A percentile compares a stretch with the other conserved stretches of the same genome.
These are phyloP conservation scores for Calonectria pseudoturangicola DNA, from an alignment of 2,329 filamentous ascomycete genomes.

Conservation along the genomic window DNA sequence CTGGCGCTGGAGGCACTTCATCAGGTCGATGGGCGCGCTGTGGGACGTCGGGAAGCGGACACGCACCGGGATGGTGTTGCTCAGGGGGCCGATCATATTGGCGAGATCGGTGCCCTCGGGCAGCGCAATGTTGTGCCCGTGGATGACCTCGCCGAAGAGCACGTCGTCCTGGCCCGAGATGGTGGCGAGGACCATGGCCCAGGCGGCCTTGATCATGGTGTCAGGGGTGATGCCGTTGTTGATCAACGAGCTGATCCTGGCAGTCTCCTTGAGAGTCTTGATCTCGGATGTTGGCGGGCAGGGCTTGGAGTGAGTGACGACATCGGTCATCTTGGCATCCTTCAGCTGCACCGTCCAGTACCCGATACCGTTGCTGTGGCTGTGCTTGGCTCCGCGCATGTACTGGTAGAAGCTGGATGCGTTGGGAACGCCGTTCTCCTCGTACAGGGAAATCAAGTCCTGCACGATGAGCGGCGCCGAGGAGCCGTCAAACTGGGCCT, in stretches of 20 bases:
- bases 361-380: conserved; percentile 61
- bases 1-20: conserved; percentile 70
- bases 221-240: conserved; percentile 69
- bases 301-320: conserved; percentile 65
- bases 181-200: conserved; percentile 73
- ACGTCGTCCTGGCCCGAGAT: conserved; percentile 70
- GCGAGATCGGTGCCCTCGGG: conserved; percentile 73
- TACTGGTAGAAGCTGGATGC: conserved; percentile 69
- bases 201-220: conserved; percentile 74
- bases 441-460: conserved; percentile 69
- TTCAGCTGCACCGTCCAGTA: conserved; percentile 69
- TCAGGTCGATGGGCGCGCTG: conserved; percentile 68
- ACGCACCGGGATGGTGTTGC: conserved; percentile 70
- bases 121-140: conserved; percentile 66
- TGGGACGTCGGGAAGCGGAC: conserved; percentile 66
- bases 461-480: conserved; percentile 68
- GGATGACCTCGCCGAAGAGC: conserved; percentile 73
- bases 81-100: conserved; percentile 67
- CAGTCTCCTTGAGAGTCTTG: conserved; percentile 63
- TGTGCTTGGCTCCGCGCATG: conserved; percentile 62
- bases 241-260: conserved; percentile 63
- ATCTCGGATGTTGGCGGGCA: conserved; percentile 61
- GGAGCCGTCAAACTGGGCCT: conserved; percentile 69
- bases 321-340: conserved; percentile 67
- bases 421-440: conserved; percentile 58